phyloP scores from a whole-genome alignment of 2,329 filamentous ascomycete genomes.

The Trichoderma sp. region DNA sequence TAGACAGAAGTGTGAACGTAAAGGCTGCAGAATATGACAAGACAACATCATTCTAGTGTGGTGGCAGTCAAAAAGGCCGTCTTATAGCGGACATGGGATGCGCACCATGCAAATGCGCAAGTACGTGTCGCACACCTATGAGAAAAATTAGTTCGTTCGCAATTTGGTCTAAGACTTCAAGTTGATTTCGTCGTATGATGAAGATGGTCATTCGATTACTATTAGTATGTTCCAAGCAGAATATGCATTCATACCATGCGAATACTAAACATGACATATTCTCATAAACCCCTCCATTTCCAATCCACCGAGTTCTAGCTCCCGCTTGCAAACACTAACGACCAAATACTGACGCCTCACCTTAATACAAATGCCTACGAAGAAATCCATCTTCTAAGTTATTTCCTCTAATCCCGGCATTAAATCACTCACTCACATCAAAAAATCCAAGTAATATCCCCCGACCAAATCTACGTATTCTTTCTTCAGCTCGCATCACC shows the following conservation, averaged over 20 bases:
- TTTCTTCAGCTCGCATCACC: not conserved
- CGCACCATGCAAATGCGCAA: not conserved
- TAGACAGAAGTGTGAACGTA: not conserved
- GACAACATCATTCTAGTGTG: no score
- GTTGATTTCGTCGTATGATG: not conserved
- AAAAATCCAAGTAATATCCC: not conserved
- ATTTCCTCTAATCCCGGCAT: not conserved
- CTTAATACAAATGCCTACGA: not conserved
- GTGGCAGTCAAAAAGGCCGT: not conserved
- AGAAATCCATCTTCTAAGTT: not conserved
- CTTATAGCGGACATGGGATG: not conserved
- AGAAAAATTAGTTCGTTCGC: fast-evolving
- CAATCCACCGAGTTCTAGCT: not conserved
- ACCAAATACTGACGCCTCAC: not conserved
- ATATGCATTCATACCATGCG: not conserved
- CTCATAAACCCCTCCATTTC: no score
- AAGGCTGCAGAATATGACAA: not conserved
- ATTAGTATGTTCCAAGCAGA: not conserved
- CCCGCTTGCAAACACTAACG: not conserved
- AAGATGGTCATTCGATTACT: not conserved
- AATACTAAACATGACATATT: not conserved
- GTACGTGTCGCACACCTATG: not conserved
- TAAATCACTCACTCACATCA: not conserved
- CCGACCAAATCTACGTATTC: not conserved
- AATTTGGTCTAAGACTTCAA: not conserved